phyloP scores from a whole-genome alignment of 202 grass and related monocot genomes.

The Cymbopogon flexuosus region DNA sequence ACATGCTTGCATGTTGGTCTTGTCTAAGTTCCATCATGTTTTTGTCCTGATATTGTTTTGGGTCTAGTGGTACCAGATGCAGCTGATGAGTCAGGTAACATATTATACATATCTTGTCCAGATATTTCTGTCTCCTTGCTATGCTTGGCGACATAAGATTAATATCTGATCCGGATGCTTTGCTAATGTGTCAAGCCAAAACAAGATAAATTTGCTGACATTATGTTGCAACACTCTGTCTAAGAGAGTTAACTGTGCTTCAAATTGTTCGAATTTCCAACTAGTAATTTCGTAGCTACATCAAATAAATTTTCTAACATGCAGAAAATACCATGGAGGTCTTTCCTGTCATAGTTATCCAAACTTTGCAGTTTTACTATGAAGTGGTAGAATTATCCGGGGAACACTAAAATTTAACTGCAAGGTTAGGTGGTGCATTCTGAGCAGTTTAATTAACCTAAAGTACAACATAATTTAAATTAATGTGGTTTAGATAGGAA shows the following conservation, averaged over 20 bases:
- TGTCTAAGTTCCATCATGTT: constrained; percentile 20
- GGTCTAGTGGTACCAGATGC: neutral
- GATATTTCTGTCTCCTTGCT: constrained; percentile 22
- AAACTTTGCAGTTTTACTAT: neutral
- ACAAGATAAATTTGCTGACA: neutral
- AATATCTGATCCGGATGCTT: constrained; percentile 15
- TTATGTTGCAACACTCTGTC: neutral
- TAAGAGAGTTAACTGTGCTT: neutral
- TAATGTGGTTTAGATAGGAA: constrained; percentile 13
- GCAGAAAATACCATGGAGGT: neutral
- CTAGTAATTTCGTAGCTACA: neutral
- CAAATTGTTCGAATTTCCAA: neutral
- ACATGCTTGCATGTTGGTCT: constrained; percentile 5
- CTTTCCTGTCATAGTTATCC: neutral
- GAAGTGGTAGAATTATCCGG: neutral
- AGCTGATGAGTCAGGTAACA: neutral
- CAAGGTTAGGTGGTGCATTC: neutral
- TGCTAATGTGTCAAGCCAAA: neutral
- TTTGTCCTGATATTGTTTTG: constrained; percentile 25
- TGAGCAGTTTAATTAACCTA: neutral
- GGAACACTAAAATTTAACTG: neutral
- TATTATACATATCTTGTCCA: neutral
- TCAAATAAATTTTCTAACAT: neutral
- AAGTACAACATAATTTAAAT: neutral
- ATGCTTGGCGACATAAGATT: constrained; percentile 14